Base-by-base conservation (phyloP, 2,329 filamentous ascomycete genomes). In the Cladophialophora psammophila region DNA sequence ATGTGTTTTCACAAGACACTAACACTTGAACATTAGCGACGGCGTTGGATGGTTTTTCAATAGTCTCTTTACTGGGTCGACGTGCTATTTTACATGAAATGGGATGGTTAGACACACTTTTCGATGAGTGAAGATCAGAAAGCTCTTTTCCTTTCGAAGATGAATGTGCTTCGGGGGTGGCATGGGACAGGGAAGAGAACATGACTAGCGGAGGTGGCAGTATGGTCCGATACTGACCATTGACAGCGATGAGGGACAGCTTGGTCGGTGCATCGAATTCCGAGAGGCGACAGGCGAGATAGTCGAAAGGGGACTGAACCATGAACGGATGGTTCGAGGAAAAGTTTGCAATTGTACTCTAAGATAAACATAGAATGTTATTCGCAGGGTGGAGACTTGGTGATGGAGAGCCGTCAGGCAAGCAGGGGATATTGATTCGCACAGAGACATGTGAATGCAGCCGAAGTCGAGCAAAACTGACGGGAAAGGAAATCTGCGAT, bases 11-110 rank as follows among this genome's bases (percentile, higher is more conserved):
- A 60, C 55, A 40, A 60, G 45, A 54, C 50, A 65, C 61, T 63
- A 68, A 63, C 64, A 69, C 56, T 63, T 59, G 55, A 62, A 66
- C 52, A 70, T 72, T 70, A 72, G 71, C 71, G 71, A 71, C 67
- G 71, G 71, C 69, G 71, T 72, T 72, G 71, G 69, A 63, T 61
- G 63, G 66, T 45, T 58, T 64, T 67, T 68, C 50, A 34, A 31
- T 32, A 50, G 64, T 61, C 64, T 66, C 56, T 65, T 61, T 64
- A 53, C 40, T 63, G 63, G 59, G 58, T 55, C 31, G 53, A 59
- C 13, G n/a, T 50, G 56, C 57, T 64, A 36, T 60, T 56, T 67
- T 50, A 61, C 54, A 58, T 45, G 65, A 50, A 42, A 50, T 50
- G 45, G 58, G 55, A 58, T 45, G 38, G 63, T 53, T 63, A 63